Percentiles rank a stretch among this genome's conserved stretches.
phyloP scores from a whole-genome alignment of 148 eudicot genomes.

The Spergularia bocconei region DNA sequence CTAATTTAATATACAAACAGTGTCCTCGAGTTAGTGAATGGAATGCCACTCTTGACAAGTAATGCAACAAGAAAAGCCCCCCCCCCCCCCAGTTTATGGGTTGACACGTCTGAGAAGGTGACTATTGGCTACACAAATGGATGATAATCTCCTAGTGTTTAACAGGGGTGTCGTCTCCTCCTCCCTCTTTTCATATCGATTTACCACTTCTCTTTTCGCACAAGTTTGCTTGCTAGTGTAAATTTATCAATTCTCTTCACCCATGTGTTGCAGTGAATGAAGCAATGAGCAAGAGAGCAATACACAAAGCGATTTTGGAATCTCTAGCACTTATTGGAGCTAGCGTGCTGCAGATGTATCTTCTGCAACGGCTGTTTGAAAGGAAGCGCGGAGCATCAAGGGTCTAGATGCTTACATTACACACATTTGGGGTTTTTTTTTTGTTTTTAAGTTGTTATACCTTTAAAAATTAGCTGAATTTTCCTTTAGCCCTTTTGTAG shows the following conservation, averaged over 20 bases:
- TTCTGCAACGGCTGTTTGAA: slow-evolving; percentile 72
- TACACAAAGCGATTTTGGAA: slow-evolving; percentile 77
- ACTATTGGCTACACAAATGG: no score
- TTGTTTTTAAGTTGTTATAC: not conserved
- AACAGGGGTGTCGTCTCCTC: no score
- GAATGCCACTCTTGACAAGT: no score
- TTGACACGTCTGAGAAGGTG: no score
- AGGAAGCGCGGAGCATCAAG: slow-evolving; percentile 63
- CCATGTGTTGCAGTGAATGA: slow-evolving; percentile 64
- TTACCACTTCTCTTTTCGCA: not conserved
- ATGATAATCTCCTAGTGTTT: no score
- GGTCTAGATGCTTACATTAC: slow-evolving; percentile 32
- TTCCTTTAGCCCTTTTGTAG: slow-evolving; percentile 9
- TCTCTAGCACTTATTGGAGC: slow-evolving; percentile 67
- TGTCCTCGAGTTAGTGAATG: no score
- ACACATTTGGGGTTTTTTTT: not conserved
- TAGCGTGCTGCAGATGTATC: slow-evolving; percentile 76
- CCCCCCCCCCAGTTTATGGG: no score
- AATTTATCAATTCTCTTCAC: not conserved
- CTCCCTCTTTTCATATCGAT: not conserved
- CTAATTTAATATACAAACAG: no score
- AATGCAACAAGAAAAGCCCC: no score
- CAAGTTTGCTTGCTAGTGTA: not conserved
- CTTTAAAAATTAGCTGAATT: slow-evolving; percentile 1
- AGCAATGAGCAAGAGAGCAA: slow-evolving; percentile 73